Conservation (phyloP, 1,284 basidiomycete species). For the Austroboletus niveus region DNA sequence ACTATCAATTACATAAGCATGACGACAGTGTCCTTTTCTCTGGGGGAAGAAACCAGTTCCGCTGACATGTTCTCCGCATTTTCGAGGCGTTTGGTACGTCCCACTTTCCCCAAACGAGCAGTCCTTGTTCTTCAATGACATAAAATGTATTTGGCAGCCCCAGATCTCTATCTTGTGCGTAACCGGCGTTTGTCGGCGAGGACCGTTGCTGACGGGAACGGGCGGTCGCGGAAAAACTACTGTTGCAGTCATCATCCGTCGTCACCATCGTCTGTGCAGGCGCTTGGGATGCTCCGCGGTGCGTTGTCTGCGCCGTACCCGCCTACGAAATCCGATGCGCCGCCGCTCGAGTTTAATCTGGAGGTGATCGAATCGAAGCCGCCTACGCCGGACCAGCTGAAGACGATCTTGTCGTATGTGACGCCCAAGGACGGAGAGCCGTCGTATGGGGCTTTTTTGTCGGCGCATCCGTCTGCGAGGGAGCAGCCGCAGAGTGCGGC, state of each 20-base stretch:
- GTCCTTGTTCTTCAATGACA: background rate
- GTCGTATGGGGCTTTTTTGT: conserved; percentile 40
- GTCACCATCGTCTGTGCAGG: conserved; percentile 61
- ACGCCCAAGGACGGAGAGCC: conserved; percentile 34
- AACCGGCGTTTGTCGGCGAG: conserved; percentile 2
- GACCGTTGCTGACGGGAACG: background rate
- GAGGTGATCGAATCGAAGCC: conserved; percentile 63
- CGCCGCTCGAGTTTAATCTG: conserved; percentile 66
- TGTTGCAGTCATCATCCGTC: conserved; percentile 55
- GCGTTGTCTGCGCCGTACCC: conserved; percentile 63
- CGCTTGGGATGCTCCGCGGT: conserved; percentile 55
- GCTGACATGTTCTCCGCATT: conserved; percentile 31
- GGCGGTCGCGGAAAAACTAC: background rate
- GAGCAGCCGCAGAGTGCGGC: conserved; percentile 43
- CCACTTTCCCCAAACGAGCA: conserved; percentile 1
- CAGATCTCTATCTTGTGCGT: conserved; percentile 68
- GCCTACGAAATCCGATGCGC: conserved; percentile 39
- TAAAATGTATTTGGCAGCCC: conserved; percentile 37
- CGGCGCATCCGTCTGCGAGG: conserved; percentile 23
- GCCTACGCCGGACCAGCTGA: conserved; percentile 66
- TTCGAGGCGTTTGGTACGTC: conserved; percentile 30
- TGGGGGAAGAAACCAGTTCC: background rate
- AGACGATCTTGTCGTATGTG: conserved; percentile 63
- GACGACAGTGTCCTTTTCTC: background rate
- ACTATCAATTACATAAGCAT: conserved; percentile 6